Conservation (phyloP, 768 basidiomycete species). For the Lactarius pseudohatsudake region DNA sequence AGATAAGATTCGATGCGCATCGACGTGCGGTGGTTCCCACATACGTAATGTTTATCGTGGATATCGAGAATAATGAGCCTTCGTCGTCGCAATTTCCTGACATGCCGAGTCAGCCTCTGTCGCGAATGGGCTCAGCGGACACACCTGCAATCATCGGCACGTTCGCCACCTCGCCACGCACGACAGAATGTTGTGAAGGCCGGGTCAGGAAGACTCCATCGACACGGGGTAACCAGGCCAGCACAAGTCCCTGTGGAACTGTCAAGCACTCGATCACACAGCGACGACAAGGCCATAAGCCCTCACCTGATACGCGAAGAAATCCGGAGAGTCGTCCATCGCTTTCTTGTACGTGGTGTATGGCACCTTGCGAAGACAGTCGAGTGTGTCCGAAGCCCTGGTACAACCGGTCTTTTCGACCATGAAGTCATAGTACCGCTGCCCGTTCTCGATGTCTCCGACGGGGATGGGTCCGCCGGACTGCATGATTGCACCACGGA, state of each 20-base stretch:
- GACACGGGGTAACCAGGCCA: conserved; percentile 33
- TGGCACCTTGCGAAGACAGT: conserved; percentile 44
- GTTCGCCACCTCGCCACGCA: conserved; percentile 28
- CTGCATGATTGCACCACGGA: conserved; percentile 48
- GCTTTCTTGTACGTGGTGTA: conserved; percentile 36
- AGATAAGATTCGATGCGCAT: not conserved
- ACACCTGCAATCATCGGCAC: conserved; percentile 31
- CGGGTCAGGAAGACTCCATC: conserved; percentile 33
- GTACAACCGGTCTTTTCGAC: conserved; percentile 42
- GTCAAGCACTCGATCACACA: not conserved
- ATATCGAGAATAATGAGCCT: conserved; percentile 45
- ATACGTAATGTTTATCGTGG: conserved; percentile 36
- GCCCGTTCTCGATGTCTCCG: conserved; percentile 34
- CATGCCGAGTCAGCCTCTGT: conserved; percentile 6
- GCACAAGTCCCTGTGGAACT: conserved; percentile 29
- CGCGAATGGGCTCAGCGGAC: not conserved
- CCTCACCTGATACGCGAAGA: conserved; percentile 38
- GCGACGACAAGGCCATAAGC: too few species aligned
- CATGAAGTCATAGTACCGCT: conserved; percentile 44
- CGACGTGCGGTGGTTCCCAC: conserved; percentile 8
- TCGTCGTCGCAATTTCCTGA: conserved; percentile 58
- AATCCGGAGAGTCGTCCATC: conserved; percentile 35
- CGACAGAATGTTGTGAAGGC: conserved; percentile 29
- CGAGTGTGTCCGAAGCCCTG: conserved; percentile 38
- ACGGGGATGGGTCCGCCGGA: conserved; percentile 41